phyloP scores from a whole-genome alignment of 257 asterid species.

The Nicotiana paniculata region DNA sequence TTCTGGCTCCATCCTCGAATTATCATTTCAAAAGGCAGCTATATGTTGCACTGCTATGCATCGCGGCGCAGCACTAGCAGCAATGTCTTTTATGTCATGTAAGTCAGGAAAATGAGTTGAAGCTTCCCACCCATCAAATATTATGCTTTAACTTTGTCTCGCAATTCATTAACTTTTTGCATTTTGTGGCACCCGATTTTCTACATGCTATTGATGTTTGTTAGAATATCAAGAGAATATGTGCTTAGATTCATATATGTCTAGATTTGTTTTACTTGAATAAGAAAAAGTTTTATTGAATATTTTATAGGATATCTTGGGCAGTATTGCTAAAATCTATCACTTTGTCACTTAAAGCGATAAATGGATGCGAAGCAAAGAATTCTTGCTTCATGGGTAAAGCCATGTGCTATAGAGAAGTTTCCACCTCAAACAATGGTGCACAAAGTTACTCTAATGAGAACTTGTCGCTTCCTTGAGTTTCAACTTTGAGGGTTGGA shows the following conservation, averaged over 20 bases:
- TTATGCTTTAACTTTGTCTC: neutral
- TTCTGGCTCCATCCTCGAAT: constrained; percentile 71
- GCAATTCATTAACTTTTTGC: neutral
- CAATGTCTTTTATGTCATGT: constrained; percentile 83
- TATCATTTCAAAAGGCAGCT: constrained; percentile 82
- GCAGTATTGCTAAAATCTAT: neutral
- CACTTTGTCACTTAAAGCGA: neutral
- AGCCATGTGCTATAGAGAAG: neutral
- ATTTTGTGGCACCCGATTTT: constrained; percentile 2
- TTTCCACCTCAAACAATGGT: neutral
- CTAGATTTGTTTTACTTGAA: neutral
- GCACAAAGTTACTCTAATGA: neutral
- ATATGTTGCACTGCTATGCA: constrained; percentile 89
- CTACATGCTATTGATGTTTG: neutral
- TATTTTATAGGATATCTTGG: neutral
- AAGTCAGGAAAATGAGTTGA: constrained; percentile 21
- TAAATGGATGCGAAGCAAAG: neutral
- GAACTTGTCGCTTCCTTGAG: neutral
- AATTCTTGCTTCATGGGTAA: neutral
- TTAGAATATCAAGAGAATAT: neutral
- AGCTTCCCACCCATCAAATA: neutral
- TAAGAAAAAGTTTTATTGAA: neutral
- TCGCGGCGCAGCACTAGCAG: constrained; percentile 90
- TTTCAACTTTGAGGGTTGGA: constrained; percentile 7
- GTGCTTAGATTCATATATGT: neutral